Conservation (phyloP, 2,329 filamentous ascomycete genomes). For the Beauveria varroae region DNA sequence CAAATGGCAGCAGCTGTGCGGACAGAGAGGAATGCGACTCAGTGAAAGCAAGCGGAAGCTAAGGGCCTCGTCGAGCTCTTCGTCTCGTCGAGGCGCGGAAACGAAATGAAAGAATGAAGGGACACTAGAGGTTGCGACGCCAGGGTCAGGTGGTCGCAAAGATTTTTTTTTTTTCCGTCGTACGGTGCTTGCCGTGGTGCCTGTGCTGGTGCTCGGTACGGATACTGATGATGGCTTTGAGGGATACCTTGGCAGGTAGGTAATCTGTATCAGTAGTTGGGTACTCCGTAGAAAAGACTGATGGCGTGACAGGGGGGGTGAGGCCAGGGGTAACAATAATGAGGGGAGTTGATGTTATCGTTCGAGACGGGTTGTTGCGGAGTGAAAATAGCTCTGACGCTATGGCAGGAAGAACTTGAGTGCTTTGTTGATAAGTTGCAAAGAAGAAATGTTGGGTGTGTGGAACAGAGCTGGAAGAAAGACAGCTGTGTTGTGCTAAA, state of each 20-base stretch:
- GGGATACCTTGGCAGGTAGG: background rate
- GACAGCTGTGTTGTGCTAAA: background rate
- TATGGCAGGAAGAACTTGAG: background rate
- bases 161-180: background rate
- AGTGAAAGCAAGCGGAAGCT: background rate
- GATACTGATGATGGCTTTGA: background rate
- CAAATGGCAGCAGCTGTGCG: background rate
- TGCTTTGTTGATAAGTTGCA: slow-evolving; percentile 3
- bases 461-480: background rate
- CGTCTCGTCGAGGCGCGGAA: background rate
- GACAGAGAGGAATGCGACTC: background rate
- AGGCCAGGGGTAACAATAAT: background rate
- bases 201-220: background rate
- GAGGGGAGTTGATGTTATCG: background rate
- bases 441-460: background rate
- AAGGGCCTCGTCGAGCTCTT: background rate
- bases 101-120: slow-evolving; percentile 3
- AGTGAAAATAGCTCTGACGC: background rate
- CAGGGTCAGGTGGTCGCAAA: background rate
- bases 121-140: background rate
- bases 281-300: background rate
- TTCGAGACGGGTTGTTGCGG: background rate
- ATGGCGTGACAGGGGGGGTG: background rate
- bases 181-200: background rate
- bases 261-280: too few relatives aligned